These are phyloP conservation scores for Penstemon davidsonii DNA, from an alignment of 257 asterid genomes.

Conservation along the genomic window DNA sequence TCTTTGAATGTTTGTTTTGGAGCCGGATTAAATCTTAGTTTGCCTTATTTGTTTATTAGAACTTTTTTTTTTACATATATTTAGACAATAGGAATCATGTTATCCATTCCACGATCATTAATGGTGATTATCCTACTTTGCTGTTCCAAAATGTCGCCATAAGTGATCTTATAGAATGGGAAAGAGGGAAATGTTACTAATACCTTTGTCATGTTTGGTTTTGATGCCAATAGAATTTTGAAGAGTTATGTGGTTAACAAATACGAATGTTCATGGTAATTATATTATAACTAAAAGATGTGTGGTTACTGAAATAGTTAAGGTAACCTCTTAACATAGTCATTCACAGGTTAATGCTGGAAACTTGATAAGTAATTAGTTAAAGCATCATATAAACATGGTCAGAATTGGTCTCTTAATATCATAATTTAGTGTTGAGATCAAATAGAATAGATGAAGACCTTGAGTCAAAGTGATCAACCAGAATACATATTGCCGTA, in stretches of 20 bases:
- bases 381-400: background rate
- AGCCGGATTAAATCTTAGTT: constrained; percentile 12
- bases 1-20: constrained; percentile 7
- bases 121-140: background rate
- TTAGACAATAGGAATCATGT: background rate
- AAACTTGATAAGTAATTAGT: background rate
- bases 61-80: background rate
- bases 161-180: constrained; percentile 15
- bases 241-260: background rate
- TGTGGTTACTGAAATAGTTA: background rate
- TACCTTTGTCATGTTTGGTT: background rate
- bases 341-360: background rate
- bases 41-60: background rate
- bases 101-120: background rate
- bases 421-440: constrained; percentile 3
- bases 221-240: background rate
- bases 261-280: no score
- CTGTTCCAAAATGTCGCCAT: background rate
- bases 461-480: background rate
- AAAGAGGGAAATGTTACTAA: background rate
- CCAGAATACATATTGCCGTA: background rate
- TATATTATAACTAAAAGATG: no score
- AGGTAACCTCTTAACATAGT: background rate
- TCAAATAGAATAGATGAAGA: background rate
- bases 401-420: background rate